Conservation (phyloP, 2,329 filamentous ascomycete species). For the Aspergillus sclerotialis region DNA sequence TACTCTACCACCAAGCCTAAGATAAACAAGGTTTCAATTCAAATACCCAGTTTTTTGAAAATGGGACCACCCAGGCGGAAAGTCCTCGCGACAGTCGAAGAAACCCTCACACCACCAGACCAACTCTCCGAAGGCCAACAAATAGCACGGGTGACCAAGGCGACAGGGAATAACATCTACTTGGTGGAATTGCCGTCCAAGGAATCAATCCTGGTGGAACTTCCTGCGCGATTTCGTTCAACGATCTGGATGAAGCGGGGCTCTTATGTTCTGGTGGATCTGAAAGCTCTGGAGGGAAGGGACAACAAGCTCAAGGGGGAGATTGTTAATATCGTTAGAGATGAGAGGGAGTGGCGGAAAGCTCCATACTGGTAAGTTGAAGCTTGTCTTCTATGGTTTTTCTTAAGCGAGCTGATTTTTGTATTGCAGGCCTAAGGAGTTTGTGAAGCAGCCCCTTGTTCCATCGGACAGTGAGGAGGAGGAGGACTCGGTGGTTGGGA, state of each 20-base stretch:
- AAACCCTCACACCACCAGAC: slow-evolving; percentile 56
- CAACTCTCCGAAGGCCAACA: slow-evolving; percentile 46
- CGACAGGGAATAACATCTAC: slow-evolving; percentile 86
- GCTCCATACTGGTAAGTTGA: slow-evolving; percentile 68
- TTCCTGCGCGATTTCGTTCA: slow-evolving; percentile 78
- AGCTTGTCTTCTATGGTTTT: neutral
- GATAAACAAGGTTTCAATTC: no score
- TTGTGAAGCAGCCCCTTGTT: slow-evolving; percentile 58
- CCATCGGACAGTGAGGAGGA: slow-evolving; percentile 72
- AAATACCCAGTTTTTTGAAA: no score
- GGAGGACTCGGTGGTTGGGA: slow-evolving; percentile 72
- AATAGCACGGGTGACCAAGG: slow-evolving; percentile 72
- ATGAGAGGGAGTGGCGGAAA: slow-evolving; percentile 90
- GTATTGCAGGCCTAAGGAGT: slow-evolving; percentile 73
- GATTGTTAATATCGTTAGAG: slow-evolving; percentile 85
- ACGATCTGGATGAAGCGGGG: slow-evolving; percentile 91
- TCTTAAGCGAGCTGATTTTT: slow-evolving; percentile 8
- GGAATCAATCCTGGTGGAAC: slow-evolving; percentile 65
- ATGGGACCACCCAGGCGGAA: slow-evolving; percentile 74
- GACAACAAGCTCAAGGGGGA: slow-evolving; percentile 78
- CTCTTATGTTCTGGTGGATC: slow-evolving; percentile 79
- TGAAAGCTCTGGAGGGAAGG: slow-evolving; percentile 54
- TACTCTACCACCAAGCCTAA: no score
- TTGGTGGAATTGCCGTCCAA: slow-evolving; percentile 64
- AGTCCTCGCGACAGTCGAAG: slow-evolving; percentile 69